Evolutionary conservation across 805 yeast species (phyloP).

Genomic region (Yarrowia sp.): DNA sequence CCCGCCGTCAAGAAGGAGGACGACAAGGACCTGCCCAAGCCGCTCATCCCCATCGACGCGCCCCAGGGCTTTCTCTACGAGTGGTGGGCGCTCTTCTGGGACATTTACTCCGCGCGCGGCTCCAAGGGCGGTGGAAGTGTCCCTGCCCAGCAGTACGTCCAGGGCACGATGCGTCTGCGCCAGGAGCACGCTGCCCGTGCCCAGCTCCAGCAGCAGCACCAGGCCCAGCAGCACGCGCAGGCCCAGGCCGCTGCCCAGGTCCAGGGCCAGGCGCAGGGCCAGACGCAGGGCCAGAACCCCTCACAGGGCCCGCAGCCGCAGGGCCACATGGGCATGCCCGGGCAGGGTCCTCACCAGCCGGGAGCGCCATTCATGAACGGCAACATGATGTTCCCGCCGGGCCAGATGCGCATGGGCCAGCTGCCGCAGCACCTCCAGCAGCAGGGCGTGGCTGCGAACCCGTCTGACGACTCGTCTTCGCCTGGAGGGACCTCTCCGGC

Average conservation of each 20-base stretch:
- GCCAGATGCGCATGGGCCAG: conserved; percentile 11
- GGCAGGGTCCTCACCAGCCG: conserved; percentile 30
- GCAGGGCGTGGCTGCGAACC: conserved; percentile 27
- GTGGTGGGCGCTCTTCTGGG: conserved; percentile 98
- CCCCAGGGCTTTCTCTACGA: conserved; percentile 85
- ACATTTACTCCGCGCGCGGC: conserved; percentile 78
- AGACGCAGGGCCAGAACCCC: conserved; percentile 31
- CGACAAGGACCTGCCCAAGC: conserved; percentile 31
- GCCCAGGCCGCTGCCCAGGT: conserved; percentile 32
- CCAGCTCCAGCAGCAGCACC: conserved; percentile 32
- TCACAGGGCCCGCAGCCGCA: conserved; percentile 29
- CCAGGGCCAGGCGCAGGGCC: conserved; percentile 32
- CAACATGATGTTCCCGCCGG: conserved; percentile 14
- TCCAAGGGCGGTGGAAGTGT: conserved; percentile 56
- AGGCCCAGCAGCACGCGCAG: conserved; percentile 32
- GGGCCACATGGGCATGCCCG: conserved; percentile 30
- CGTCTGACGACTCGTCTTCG: conserved; percentile 35
- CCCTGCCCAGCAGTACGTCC: conserved; percentile 69
- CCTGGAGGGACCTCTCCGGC: conserved; percentile 37
- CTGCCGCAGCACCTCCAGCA: conserved; percentile 27
- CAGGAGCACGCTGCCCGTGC: conserved; percentile 34
- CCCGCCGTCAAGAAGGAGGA: conserved; percentile 31
- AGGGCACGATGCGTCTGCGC: conserved; percentile 46
- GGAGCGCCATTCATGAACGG: conserved; percentile 26
- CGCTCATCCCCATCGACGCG: conserved; percentile 56